Conservation (phyloP, 768 basidiomycete species). For the Rhizopogon salebrosus region DNA sequence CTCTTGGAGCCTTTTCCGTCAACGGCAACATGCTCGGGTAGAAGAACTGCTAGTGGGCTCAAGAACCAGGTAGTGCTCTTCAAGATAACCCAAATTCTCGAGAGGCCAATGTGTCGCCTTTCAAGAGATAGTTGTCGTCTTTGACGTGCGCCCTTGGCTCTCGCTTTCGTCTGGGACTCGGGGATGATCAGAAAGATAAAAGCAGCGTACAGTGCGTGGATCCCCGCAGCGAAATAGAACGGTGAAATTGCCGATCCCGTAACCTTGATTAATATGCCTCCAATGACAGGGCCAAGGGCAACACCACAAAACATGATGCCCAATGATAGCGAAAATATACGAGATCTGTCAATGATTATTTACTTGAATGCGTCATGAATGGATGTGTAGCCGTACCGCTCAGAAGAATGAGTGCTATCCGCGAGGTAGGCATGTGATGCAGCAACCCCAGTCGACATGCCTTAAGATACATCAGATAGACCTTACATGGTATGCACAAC, state of each 20-base stretch:
- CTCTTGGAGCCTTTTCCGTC: conserved; percentile 29
- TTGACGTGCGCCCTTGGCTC: conserved; percentile 29
- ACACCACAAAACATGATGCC: conserved; percentile 74
- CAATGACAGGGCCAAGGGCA: conserved; percentile 71
- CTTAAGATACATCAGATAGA: conserved; percentile 26
- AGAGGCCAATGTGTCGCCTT: conserved; percentile 4
- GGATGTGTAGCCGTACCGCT: conserved; percentile 36
- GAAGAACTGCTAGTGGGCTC: conserved; percentile 63
- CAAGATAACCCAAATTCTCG: conserved; percentile 14
- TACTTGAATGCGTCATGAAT: not conserved
- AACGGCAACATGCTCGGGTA: conserved; percentile 33
- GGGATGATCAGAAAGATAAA: conserved; percentile 62
- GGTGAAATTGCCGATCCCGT: conserved; percentile 55
- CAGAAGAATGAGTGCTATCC: conserved; percentile 53
- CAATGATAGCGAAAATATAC: conserved; percentile 55
- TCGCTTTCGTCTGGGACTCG: conserved; percentile 61
- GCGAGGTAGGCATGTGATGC: conserved; percentile 63
- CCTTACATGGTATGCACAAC: conserved; percentile 11
- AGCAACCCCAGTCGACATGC: conserved; percentile 44
- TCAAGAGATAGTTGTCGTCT: conserved; percentile 2
- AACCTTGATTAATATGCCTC: conserved; percentile 54
- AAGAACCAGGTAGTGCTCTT: conserved; percentile 57
- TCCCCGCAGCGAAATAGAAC: conserved; percentile 58
- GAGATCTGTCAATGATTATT: conserved; percentile 39
- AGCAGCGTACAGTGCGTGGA: conserved; percentile 46